These are phyloP conservation scores for Erythrobasidium yunnanense DNA, from an alignment of 768 basidiomycete species.

Conservation along the genomic window DNA sequence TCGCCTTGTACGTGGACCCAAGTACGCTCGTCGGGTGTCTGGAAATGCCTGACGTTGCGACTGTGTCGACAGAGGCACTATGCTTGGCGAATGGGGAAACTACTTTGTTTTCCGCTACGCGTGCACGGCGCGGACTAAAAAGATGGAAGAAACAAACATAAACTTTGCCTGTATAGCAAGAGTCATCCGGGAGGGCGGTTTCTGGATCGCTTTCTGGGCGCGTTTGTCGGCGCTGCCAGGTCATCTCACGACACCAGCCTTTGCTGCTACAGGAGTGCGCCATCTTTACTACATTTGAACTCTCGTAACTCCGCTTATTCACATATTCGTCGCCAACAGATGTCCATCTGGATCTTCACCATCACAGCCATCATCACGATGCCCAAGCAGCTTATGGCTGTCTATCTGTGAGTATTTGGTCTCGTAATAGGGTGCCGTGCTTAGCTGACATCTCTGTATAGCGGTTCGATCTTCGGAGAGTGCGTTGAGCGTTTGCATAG, in stretches of 20 bases:
- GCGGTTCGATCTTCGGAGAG: constrained; percentile 26
- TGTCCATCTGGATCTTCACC: constrained; percentile 65
- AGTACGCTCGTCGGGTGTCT: not conserved
- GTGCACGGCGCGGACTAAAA: constrained; percentile 63
- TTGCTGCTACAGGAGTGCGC: not conserved
- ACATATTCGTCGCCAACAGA: no score
- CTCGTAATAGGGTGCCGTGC: not conserved
- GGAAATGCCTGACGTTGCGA: not conserved
- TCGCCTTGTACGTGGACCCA: constrained; percentile 42
- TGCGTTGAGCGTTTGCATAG: not conserved
- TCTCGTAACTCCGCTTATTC: no score
- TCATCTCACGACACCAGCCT: constrained; percentile 67
- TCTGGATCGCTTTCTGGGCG: constrained; percentile 66
- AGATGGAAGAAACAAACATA: constrained; percentile 46
- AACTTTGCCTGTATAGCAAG: constrained; percentile 49
- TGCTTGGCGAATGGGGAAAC: constrained; percentile 19
- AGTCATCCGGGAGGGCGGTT: constrained; percentile 74
- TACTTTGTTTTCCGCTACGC: constrained; percentile 64
- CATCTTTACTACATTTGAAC: no score
- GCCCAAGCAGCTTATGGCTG: constrained; percentile 83
- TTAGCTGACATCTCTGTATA: not conserved
- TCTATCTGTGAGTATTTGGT: constrained; percentile 47
- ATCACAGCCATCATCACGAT: constrained; percentile 69
- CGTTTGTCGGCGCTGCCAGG: constrained; percentile 74
- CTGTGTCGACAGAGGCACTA: not conserved